A percentile compares a stretch with the other conserved stretches of the same genome.
phyloP scores from a whole-genome alignment of 2,329 filamentous ascomycete species.

The Fusarium anguioides region DNA sequence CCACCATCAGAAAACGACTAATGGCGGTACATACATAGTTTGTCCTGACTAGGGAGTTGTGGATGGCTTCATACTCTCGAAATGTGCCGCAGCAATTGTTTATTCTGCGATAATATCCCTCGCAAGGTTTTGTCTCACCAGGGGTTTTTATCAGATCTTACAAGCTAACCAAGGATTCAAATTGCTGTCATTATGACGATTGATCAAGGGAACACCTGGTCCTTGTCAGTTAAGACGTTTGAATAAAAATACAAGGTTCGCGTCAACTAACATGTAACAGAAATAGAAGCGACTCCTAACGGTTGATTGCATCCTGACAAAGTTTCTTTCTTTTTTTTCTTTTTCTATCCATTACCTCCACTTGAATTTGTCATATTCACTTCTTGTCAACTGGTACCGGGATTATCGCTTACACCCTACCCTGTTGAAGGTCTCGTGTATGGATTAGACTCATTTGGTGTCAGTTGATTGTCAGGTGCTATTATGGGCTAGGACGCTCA shows the following conservation, averaged over 20 bases:
- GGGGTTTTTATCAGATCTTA: conserved; percentile 26
- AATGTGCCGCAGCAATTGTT: neutral
- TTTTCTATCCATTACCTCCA: neutral
- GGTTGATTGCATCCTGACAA: neutral
- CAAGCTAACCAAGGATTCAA: conserved; percentile 3
- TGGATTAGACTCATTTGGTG: neutral
- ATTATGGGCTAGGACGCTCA: conserved; percentile 20
- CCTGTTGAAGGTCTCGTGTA: neutral
- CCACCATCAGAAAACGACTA: neutral
- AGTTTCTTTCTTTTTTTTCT: conserved; percentile 16
- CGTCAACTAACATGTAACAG: conserved; percentile 11
- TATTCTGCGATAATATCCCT: neutral
- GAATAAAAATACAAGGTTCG: conserved; percentile 21
- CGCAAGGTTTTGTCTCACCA: conserved; percentile 4
- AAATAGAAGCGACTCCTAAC: conserved; percentile 9
- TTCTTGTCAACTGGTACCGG: neutral
- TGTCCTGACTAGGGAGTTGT: neutral
- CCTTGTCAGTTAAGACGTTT: conserved; percentile 7
- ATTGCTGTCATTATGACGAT: conserved; percentile 18
- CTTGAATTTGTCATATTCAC: neutral
- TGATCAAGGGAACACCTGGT: conserved; percentile 9
- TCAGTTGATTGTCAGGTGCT: neutral
- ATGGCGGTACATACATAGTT: too few species aligned
- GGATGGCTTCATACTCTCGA: neutral
- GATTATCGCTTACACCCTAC: neutral